Percentiles rank a stretch among this genome's conserved stretches.
Evolutionary conservation across 768 basidiomycete genomes (phyloP).

Genomic region (Podaxis carcinomalis): DNA sequence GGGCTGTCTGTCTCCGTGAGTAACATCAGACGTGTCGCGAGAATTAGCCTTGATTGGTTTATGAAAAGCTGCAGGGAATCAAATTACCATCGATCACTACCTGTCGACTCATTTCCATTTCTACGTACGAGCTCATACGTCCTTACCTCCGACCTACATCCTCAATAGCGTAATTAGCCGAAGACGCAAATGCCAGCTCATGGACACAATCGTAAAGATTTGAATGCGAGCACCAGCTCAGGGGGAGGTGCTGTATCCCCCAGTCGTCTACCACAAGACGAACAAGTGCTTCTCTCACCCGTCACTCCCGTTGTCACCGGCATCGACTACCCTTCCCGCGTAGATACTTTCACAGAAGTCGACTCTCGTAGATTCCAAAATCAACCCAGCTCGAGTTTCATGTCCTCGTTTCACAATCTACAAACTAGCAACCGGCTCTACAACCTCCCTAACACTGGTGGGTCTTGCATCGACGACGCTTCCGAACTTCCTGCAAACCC

Average conservation of each 20-base stretch:
- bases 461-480: constrained; percentile 39
- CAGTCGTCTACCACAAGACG: constrained; percentile 14
- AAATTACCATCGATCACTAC: constrained; percentile 9
- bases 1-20: not conserved
- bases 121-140: constrained; percentile 15
- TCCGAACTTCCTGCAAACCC: constrained; percentile 35
- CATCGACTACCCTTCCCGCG: constrained; percentile 40
- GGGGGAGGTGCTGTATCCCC: not conserved
- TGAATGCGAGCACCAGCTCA: constrained; percentile 5
- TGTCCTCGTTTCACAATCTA: not conserved
- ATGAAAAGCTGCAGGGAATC: not conserved
- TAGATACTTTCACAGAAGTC: constrained; percentile 33
- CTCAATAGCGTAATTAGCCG: constrained; percentile 11
- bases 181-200: constrained; percentile 20
- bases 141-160: constrained; percentile 8
- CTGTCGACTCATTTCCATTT: constrained; percentile 10
- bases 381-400: constrained; percentile 15
- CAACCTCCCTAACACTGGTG: constrained; percentile 34
- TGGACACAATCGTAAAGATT: constrained; percentile 14
- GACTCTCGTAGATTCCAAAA: constrained; percentile 26
- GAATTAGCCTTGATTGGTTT: not conserved
- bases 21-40: not conserved
- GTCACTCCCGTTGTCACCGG: constrained; percentile 45
- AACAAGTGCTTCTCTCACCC: constrained; percentile 29
- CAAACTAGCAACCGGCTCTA: constrained; percentile 20